A percentile compares a stretch with the other conserved stretches of the same genome.
Conservation (phyloP, 2,329 filamentous ascomycete genomes). For the Camptophora hylomeconis region DNA sequence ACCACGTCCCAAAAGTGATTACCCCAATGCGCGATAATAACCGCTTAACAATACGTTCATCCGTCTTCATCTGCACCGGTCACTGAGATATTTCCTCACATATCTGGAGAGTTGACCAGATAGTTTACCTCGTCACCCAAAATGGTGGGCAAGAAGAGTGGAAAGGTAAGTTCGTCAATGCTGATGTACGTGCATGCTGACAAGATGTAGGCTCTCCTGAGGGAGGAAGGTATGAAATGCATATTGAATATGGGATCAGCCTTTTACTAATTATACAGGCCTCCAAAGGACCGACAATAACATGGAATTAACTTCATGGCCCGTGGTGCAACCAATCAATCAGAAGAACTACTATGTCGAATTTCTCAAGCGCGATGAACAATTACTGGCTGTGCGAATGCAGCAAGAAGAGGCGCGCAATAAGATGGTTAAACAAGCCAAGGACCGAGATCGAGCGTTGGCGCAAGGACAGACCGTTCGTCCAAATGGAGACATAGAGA, state of each 20-base stretch:
- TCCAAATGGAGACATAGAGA: constrained; percentile 39
- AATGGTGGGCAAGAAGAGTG: constrained; percentile 56
- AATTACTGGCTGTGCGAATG: constrained; percentile 76
- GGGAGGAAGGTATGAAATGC: constrained; percentile 14
- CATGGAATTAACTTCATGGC: constrained; percentile 91
- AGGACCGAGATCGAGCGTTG: constrained; percentile 74
- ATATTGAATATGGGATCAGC: too few species aligned
- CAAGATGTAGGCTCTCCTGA: constrained; percentile 11
- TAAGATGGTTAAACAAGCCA: constrained; percentile 69
- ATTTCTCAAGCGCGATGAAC: constrained; percentile 96
- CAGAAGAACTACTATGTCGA: constrained; percentile 99
- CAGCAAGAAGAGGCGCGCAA: constrained; percentile 80
- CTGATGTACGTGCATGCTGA: neutral
- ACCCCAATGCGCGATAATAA: too few species aligned
- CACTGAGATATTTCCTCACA: too few species aligned
- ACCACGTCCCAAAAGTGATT: too few species aligned
- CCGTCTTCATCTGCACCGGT: too few species aligned
- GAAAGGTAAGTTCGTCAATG: constrained; percentile 34
- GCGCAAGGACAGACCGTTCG: constrained; percentile 50
- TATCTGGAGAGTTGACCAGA: too few species aligned
- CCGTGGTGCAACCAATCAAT: constrained; percentile 84
- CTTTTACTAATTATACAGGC: constrained; percentile 51
- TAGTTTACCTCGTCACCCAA: too few species aligned
- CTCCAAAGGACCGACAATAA: constrained; percentile 96
- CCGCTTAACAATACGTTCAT: too few species aligned